These are phyloP conservation scores for Mycosarcoma maydis DNA, from an alignment of 1,284 basidiomycete species.

Conservation along the genomic window DNA sequence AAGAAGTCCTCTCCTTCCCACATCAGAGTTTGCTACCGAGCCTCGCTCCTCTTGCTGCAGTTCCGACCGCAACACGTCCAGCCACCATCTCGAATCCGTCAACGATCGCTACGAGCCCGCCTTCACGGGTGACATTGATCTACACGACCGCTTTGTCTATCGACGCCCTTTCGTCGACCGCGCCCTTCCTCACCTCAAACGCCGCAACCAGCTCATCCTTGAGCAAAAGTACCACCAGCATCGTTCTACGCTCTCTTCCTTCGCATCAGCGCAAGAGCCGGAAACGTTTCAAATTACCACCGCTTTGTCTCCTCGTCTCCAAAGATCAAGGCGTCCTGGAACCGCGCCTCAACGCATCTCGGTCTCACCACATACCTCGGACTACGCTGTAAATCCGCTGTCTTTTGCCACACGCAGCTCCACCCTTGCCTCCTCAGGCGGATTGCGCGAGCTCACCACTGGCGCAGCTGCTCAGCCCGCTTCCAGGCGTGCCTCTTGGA, in stretches of 20 bases:
- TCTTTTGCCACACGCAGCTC: slow-evolving; percentile 3
- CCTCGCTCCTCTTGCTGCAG: background rate
- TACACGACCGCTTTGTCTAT: slow-evolving; percentile 19
- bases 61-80: background rate
- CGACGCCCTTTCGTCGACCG: slow-evolving; percentile 35
- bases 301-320: background rate
- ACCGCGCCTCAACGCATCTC: slow-evolving; percentile 21
- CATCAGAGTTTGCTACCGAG: slow-evolving; percentile 10
- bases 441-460: slow-evolving; percentile 35
- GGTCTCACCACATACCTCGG: slow-evolving; percentile 13
- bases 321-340: slow-evolving; percentile 19
- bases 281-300: background rate
- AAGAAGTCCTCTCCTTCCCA: slow-evolving; percentile 23
- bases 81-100: slow-evolving; percentile 8
- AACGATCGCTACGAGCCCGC: slow-evolving; percentile 16
- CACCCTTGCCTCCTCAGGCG: background rate
- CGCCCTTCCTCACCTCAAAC: slow-evolving; percentile 20
- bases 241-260: slow-evolving; percentile 21
- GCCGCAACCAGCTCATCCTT: slow-evolving; percentile 45
- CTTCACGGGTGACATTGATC: slow-evolving; percentile 27
- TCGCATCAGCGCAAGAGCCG: background rate
- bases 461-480: slow-evolving; percentile 41
- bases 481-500: slow-evolving; percentile 41
- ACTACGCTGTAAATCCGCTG: slow-evolving; percentile 10
- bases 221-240: slow-evolving; percentile 39